Conservation (phyloP, 108 stramenopile genomes). For the Pseudonitzschia multistriata region DNA sequence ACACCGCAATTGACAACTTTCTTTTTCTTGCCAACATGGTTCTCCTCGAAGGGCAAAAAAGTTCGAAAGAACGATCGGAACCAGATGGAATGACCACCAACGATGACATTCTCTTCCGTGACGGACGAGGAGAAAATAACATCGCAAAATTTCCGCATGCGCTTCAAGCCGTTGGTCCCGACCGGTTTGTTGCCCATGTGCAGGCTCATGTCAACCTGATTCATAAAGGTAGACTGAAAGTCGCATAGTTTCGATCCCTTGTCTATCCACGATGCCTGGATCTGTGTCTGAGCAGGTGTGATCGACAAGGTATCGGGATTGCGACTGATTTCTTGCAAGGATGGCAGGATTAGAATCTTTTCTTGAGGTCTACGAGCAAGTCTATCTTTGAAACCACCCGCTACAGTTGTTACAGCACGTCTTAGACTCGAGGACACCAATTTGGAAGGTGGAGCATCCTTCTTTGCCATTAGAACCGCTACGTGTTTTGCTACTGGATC, state of each 20-base stretch:
- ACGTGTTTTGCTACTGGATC: conserved; percentile 33
- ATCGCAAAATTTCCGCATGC: conserved; percentile 77
- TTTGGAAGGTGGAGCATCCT: conserved; percentile 53
- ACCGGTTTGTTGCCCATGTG: conserved; percentile 87
- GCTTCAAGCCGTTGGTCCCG: conserved; percentile 70
- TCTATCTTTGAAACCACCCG: conserved; percentile 72
- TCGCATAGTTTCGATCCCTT: conserved; percentile 39
- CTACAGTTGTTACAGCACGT: conserved; percentile 83
- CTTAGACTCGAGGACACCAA: conserved; percentile 80
- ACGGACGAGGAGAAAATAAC: conserved; percentile 67
- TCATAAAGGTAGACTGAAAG: conserved; percentile 48
- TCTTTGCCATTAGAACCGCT: conserved; percentile 42
- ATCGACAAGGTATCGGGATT: conserved; percentile 91
- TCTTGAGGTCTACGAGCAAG: conserved; percentile 55
- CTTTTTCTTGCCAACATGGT: conserved; percentile 75
- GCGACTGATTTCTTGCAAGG: conserved; percentile 85
- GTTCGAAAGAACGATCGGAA: conserved; percentile 86
- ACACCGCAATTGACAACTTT: conserved; percentile 91
- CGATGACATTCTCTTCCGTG: conserved; percentile 69
- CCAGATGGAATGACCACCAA: conserved; percentile 89
- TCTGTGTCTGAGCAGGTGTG: conserved; percentile 64
- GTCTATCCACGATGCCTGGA: conserved; percentile 84
- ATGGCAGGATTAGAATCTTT: conserved; percentile 67
- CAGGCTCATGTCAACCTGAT: conserved; percentile 67
- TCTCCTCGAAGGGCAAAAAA: conserved; percentile 63